Base-by-base conservation (phyloP, 257 asterid genomes). In the Phtheirospermum japonicum region DNA sequence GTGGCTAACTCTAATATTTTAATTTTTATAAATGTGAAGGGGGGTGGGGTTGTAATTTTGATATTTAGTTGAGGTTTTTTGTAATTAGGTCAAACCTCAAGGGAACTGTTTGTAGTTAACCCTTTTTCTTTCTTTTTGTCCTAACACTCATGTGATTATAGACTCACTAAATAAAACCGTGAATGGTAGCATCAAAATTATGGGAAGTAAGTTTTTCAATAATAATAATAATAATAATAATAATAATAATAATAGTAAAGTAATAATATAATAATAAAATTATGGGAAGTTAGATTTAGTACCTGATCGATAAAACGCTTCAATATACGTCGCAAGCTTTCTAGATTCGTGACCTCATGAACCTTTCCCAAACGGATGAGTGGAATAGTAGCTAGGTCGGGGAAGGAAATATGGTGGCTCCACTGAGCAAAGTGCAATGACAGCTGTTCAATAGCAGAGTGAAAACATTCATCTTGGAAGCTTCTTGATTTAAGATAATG, bases 301-400 rank as follows among this genome's bases (percentile, higher is more conserved):
- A 93, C 99, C 96, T 93, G 97, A 66, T 89, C 97, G 59, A 83
- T 83, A 57, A 89, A 68, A 65, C 93, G 95, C 75, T 82, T 89
- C 65, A 93, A 75, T 56, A 68, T 53, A 33, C 90, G 88, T 32
- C 85, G 80, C 65, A 76, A 49, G 68, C 85, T 83, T 70, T 89
- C 99, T 45, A 65, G 19, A 53, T 74, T 72, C 16, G 87, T 72
- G 61, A 33, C 56, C 68, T 83, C 95, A 23, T 61, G 78, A 71
- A 85, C 79, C 79, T 76, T 89, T 54, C 80, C 76, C 74, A 93
- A 71, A 62, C 79, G 78, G 65, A 85, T 78, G 34, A 93, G 83
- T 26, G 99, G 96, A 70, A 83, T 76, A 59, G 86, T 77, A 69
- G 97, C 96, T 36, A 93, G 75, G 64, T 89, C 99, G 1, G 97